These are phyloP conservation scores for Coemansia sp. DNA, from an alignment of 192 early-diverging fungal genomes.

Conservation along the genomic window DNA sequence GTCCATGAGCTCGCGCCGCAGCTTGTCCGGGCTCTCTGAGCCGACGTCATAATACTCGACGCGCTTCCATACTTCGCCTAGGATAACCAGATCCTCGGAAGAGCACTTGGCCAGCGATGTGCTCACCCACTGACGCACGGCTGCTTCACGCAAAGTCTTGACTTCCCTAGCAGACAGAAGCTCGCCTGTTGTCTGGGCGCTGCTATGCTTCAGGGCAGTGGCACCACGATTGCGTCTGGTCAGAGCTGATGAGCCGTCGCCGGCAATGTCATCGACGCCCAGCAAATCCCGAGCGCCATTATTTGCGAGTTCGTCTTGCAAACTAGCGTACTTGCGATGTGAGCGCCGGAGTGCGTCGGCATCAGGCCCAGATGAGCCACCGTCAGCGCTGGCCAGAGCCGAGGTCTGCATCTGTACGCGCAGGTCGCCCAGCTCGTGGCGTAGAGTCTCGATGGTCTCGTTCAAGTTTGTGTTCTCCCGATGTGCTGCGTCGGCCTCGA, in stretches of 20 bases:
- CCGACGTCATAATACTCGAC: slow-evolving; percentile 42
- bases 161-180: slow-evolving; percentile 16
- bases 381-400: background rate
- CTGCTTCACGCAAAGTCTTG: slow-evolving; percentile 21
- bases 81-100: slow-evolving; percentile 50
- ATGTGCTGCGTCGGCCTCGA: slow-evolving; percentile 17
- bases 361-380: slow-evolving; percentile 2
- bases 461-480: slow-evolving; percentile 36
- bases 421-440: slow-evolving; percentile 36
- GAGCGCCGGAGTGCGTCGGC: slow-evolving; percentile 7
- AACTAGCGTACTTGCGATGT: slow-evolving; percentile 30
- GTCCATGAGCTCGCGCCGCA: slow-evolving; percentile 48
- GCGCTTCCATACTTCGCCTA: slow-evolving; percentile 56
- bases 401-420: slow-evolving; percentile 24
- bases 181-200: slow-evolving; percentile 8
- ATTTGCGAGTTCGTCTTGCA: slow-evolving; percentile 46
- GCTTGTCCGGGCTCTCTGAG: slow-evolving; percentile 24
- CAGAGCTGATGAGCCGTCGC: background rate
- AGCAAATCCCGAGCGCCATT: slow-evolving; percentile 24
- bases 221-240: background rate
- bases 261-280: slow-evolving; percentile 34
- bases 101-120: slow-evolving; percentile 31
- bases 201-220: background rate
- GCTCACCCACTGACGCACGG: slow-evolving; percentile 40
- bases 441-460: slow-evolving; percentile 31